These are phyloP conservation scores for Colletotrichum falcatum DNA, from an alignment of 2,329 filamentous ascomycete species.

Conservation along the genomic window DNA sequence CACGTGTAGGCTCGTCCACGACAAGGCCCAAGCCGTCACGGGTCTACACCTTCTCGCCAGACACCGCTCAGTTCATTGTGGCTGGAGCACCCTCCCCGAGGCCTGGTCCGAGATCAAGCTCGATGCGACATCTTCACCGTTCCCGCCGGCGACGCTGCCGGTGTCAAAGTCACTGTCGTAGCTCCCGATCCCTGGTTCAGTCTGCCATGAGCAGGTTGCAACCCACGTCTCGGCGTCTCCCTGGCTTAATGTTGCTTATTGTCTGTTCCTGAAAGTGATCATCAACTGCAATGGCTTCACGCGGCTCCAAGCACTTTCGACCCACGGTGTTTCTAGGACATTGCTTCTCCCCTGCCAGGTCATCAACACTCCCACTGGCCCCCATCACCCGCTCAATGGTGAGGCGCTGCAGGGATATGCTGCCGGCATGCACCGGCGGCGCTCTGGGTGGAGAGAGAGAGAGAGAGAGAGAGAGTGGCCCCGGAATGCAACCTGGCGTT, in stretches of 20 bases:
- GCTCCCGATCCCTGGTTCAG: slow-evolving; percentile 36
- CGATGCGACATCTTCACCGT: slow-evolving; percentile 44
- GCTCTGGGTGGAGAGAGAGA: no score
- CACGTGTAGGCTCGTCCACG: slow-evolving; percentile 52
- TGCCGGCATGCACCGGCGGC: neutral
- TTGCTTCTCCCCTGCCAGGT: neutral
- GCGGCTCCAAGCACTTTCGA: neutral
- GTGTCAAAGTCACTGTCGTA: slow-evolving; percentile 46
- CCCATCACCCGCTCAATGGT: neutral
- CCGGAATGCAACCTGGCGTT: neutral
- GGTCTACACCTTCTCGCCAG: slow-evolving; percentile 51
- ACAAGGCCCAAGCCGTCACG: slow-evolving; percentile 51
- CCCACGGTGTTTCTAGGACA: no score
- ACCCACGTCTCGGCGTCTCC: neutral
- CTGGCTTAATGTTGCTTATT: neutral
- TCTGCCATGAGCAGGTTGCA: neutral
- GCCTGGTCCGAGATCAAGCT: slow-evolving; percentile 42
- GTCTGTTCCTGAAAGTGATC: neutral
- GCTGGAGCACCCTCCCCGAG: slow-evolving; percentile 41
- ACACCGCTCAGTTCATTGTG: slow-evolving; percentile 16
- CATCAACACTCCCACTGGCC: neutral
- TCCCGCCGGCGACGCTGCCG: slow-evolving; percentile 45
- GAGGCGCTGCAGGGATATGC: neutral
- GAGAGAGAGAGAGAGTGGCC: neutral
- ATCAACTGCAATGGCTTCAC: neutral